These are phyloP conservation scores for Neonectria coccinea DNA, from an alignment of 2,329 filamentous ascomycete genomes.

Conservation along the genomic window DNA sequence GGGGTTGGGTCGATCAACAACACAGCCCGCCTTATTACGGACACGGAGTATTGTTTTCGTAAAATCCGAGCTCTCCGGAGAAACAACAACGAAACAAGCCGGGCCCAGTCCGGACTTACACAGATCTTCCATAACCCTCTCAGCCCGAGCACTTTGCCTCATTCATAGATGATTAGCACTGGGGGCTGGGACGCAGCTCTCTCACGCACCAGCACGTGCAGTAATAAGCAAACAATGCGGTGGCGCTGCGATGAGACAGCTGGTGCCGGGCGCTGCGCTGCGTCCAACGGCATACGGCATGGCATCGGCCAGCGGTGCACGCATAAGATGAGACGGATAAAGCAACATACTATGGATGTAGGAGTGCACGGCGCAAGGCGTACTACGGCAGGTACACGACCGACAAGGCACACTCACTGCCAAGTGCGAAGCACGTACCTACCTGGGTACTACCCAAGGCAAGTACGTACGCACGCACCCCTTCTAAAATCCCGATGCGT, in stretches of 20 bases:
- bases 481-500: constrained; percentile 7
- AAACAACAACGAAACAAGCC: constrained; percentile 13
- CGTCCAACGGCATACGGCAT: constrained; percentile 32
- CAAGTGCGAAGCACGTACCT: not conserved
- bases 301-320: not conserved
- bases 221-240: constrained; percentile 6
- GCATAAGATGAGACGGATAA: not conserved
- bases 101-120: constrained; percentile 20
- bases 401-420: not conserved
- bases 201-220: constrained; percentile 25
- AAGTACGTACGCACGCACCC: not conserved
- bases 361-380: not conserved
- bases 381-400: not conserved
- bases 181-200: constrained; percentile 22
- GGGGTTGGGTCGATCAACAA: not conserved
- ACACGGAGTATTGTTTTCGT: not conserved
- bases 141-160: not conserved
- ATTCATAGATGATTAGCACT: constrained; percentile 6
- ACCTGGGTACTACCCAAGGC: no score
- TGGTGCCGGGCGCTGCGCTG: constrained; percentile 31
- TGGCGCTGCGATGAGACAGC: constrained; percentile 20
- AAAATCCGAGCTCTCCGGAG: constrained; percentile 6
- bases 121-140: constrained; percentile 15
- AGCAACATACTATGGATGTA: not conserved
- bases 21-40: not conserved